phyloP scores from a whole-genome alignment of 164 flowering plant genomes.

The Magnolia officinalis region DNA sequence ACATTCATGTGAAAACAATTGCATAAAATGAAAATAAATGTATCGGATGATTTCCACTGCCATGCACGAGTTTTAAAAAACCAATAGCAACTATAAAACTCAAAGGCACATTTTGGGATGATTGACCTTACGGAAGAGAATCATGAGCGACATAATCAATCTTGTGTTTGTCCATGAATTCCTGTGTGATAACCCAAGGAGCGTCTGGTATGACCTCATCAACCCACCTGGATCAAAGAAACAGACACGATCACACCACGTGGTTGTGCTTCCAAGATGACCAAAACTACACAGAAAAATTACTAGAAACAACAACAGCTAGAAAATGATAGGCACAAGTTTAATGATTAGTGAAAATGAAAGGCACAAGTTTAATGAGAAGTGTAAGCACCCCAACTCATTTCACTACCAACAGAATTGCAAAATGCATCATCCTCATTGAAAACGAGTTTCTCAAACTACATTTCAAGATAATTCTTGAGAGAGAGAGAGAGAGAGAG shows the following conservation, averaged over 20 bases:
- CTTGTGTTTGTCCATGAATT: slow-evolving; percentile 78
- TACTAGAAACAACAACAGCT: neutral
- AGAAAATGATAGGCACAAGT: neutral
- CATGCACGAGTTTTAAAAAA: neutral
- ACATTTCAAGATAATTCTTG: neutral
- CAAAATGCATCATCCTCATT: neutral
- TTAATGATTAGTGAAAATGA: too few relatives aligned
- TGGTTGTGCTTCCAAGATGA: neutral
- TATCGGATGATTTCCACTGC: neutral
- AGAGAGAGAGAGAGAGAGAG: neutral
- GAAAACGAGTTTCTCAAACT: neutral
- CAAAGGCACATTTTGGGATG: slow-evolving; percentile 6
- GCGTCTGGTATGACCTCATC: slow-evolving; percentile 99
- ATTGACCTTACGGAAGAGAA: slow-evolving; percentile 86
- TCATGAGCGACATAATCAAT: slow-evolving; percentile 97
- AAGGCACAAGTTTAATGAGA: neutral
- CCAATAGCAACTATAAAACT: neutral
- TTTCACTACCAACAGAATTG: neutral
- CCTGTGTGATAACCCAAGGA: slow-evolving; percentile 83
- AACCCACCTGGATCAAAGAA: slow-evolving; percentile 70
- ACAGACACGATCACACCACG: neutral
- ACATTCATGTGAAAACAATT: neutral
- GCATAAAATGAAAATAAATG: too few relatives aligned
- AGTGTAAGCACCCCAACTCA: neutral
- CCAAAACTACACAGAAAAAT: neutral